Conservation (phyloP, 2,329 filamentous ascomycete genomes). For the Tolypocladium endophyticum region DNA sequence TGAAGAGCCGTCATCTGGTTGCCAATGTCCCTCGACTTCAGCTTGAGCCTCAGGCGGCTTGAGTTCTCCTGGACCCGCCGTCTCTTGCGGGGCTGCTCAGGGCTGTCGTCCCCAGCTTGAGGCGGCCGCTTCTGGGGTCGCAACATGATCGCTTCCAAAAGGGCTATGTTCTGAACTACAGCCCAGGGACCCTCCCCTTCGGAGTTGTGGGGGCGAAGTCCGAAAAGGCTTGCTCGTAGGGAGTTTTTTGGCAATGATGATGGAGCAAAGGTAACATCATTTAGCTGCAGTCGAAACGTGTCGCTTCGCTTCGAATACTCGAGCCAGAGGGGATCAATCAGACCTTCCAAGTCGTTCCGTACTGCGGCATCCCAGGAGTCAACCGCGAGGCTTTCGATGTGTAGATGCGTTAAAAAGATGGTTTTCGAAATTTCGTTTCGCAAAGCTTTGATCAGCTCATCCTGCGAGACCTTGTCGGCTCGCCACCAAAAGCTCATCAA, state of each 20-base stretch:
- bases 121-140: constrained; percentile 11
- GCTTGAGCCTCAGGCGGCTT: constrained; percentile 37
- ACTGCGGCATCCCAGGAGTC: constrained; percentile 29
- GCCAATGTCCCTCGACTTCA: constrained; percentile 32
- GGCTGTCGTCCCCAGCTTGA: constrained; percentile 14
- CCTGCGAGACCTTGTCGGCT: constrained; percentile 51
- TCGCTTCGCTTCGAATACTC: constrained; percentile 69
- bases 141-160: constrained; percentile 40
- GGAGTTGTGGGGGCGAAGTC: constrained; percentile 39
- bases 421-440: constrained; percentile 70
- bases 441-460: constrained; percentile 50
- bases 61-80: constrained; percentile 30
- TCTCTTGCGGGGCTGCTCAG: constrained; percentile 42
- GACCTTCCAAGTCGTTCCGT: constrained; percentile 44
- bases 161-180: constrained; percentile 46
- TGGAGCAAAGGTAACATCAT: constrained; percentile 56
- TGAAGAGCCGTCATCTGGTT: constrained; percentile 44
- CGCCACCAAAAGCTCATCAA: constrained; percentile 70
- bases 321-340: constrained; percentile 60
- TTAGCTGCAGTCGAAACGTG: constrained; percentile 64
- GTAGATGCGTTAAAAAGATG: constrained; percentile 54
- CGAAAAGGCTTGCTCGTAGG: constrained; percentile 39
- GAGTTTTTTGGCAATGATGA: constrained; percentile 30
- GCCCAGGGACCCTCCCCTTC: constrained; percentile 51
- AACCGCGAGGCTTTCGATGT: constrained; percentile 46